A percentile compares a stretch with the other conserved stretches of the same genome.
These are phyloP conservation scores for Diaporthe vexans DNA, from an alignment of 2,329 filamentous ascomycete species.

Conservation along the genomic window DNA sequence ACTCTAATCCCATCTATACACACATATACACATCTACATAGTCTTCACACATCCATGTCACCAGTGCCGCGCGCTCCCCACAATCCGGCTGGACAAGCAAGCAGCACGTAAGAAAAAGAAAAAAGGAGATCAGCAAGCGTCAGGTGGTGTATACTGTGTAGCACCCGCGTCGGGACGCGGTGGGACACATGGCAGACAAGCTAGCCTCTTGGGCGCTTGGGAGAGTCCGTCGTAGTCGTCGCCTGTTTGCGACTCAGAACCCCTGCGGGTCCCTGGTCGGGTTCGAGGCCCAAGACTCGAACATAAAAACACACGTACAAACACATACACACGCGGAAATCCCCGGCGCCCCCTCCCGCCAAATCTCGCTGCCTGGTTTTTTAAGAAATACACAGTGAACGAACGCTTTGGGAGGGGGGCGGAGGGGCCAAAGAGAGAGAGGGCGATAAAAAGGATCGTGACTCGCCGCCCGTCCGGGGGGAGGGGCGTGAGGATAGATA, in stretches of 20 bases:
- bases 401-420: background rate
- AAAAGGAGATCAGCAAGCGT: background rate
- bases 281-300: background rate
- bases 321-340: slow-evolving; percentile 1
- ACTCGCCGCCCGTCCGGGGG: slow-evolving; percentile 9
- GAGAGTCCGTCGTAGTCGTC: background rate
- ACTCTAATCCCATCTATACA: background rate
- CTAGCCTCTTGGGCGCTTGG: background rate
- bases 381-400: background rate
- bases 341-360: background rate
- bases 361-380: slow-evolving; percentile 25
- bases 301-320: background rate
- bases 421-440: background rate
- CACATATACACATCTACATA: background rate
- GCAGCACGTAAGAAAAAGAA: background rate
- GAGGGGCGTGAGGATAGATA: slow-evolving; percentile 19
- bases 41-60: background rate
- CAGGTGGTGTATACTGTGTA: too few species aligned
- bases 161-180: slow-evolving; percentile 8
- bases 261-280: background rate
- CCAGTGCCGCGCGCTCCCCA: background rate
- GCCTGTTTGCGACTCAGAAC: background rate
- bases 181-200: background rate
- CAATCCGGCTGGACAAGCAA: background rate
- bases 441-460: slow-evolving; percentile 9